Base-by-base conservation (phyloP, 2,329 filamentous ascomycete species). In the Chrysoporthe deuterocubensis region DNA sequence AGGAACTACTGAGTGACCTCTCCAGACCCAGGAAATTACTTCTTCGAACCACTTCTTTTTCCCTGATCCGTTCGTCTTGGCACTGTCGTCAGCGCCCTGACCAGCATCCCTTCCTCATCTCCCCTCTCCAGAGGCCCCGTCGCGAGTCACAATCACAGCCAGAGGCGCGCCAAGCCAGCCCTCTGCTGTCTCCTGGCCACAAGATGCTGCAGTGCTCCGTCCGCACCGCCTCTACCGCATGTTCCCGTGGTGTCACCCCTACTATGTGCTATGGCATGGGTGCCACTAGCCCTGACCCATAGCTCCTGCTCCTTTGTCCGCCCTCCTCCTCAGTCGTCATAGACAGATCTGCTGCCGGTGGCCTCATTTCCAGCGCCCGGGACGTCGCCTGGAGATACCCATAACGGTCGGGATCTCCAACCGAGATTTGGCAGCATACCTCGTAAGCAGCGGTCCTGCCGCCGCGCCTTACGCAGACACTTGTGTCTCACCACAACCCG, bases 381-480 rank as follows among this genome's bases (percentile, higher is more conserved):
- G 34, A 4, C 54, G 14, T 40, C 32, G 14, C 54, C 16, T 57
- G 14, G 7, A 40, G 26, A 32, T 2, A 52, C 26, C n/a, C 48
- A 26, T 32, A 9, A 52, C n/a, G 26, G 54, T 34, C 32, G 54
- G 54, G 54, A 40, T 57, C 54, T 37, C 32, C 32, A 37, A 57
- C 54, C 54, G 54, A 57, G 7, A 57, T 57, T 57, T 57, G 54
- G 14, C 54, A 57, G 54, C 32, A 57, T 7, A 26, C 26, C 26
- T 26, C 26, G 26, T 26, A 4, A 57, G 32, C 54, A 57, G 26
- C 32, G 37, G 54, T 40, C 54, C 32, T 18, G n/a, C 1, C 32
- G 32, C 14, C 37, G 14, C 14, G 54, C 32, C 34, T 40, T 21
- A 34, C 54, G 34, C 14, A 57, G 32, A 16, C 4, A 34, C 32